Percentiles rank a stretch among this genome's conserved stretches.
Evolutionary conservation across 164 flowering plant species (phyloP).

Genomic region (Euptelea pleiosperma): DNA sequence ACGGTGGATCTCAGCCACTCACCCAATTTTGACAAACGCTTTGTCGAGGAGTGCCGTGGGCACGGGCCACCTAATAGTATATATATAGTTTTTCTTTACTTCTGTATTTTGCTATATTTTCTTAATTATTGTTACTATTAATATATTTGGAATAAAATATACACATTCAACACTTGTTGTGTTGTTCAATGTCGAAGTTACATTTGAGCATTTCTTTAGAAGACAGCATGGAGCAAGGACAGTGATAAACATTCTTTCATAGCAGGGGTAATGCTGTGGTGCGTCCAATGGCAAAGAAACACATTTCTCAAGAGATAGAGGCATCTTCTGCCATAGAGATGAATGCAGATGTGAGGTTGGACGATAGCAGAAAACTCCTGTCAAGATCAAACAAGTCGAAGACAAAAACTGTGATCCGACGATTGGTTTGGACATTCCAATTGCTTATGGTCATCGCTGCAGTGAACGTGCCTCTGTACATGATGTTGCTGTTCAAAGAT

Average conservation of each 20-base stretch:
- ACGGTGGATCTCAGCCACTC: too few species aligned
- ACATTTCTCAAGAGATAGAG: slow-evolving; percentile 33
- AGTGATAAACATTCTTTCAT: not conserved
- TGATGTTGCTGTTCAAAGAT: slow-evolving; percentile 86
- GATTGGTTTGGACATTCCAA: slow-evolving; percentile 41
- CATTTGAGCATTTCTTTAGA: too few species aligned
- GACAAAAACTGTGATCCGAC: slow-evolving; percentile 33
- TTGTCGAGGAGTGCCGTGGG: too few species aligned
- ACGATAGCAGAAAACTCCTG: slow-evolving; percentile 24
- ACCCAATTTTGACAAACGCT: too few species aligned
- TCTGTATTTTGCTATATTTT: too few species aligned
- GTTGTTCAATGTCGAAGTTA: too few species aligned
- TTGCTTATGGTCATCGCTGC: slow-evolving; percentile 56
- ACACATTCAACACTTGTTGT: too few species aligned
- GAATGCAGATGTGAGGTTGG: slow-evolving; percentile 31
- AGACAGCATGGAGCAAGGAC: too few species aligned
- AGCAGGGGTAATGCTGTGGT: slow-evolving; percentile 76
- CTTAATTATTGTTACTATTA: too few species aligned
- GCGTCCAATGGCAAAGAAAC: slow-evolving; percentile 62
- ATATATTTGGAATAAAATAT: too few species aligned
- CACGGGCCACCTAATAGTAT: too few species aligned
- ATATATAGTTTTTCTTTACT: too few species aligned
- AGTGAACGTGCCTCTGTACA: slow-evolving; percentile 75
- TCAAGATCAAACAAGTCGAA: slow-evolving; percentile 42
- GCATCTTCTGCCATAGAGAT: slow-evolving; percentile 25